Evolutionary conservation across 306 rosid species (phyloP).

Genomic region (Begonia masoniana): DNA sequence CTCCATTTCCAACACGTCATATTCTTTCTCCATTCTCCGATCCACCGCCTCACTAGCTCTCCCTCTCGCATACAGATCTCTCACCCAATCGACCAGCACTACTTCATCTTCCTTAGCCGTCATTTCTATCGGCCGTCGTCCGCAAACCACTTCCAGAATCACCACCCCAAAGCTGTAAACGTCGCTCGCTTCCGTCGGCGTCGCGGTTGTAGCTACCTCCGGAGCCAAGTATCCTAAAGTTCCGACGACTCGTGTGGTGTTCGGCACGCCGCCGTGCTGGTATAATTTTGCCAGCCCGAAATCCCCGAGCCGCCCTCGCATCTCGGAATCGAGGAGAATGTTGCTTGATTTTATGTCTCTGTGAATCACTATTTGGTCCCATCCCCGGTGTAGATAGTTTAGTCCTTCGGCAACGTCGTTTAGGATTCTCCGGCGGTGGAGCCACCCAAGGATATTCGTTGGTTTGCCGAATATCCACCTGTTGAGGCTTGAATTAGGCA

Average conservation of each 20-base stretch:
- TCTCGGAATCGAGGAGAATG: slow-evolving; percentile 53
- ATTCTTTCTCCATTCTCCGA: slow-evolving; percentile 34
- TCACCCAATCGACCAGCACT: slow-evolving; percentile 79
- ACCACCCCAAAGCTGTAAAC: slow-evolving; percentile 82
- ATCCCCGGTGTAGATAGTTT: slow-evolving; percentile 75
- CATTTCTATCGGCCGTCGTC: slow-evolving; percentile 59
- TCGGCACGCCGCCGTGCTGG: slow-evolving; percentile 72
- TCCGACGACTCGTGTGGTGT: slow-evolving; percentile 79
- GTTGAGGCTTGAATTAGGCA: slow-evolving; percentile 87
- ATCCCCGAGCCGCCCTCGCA: slow-evolving; percentile 77
- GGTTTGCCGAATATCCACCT: slow-evolving; percentile 59
- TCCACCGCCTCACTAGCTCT: slow-evolving; percentile 46
- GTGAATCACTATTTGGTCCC: slow-evolving; percentile 85
- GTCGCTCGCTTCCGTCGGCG: slow-evolving; percentile 72
- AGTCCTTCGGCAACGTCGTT: slow-evolving; percentile 82
- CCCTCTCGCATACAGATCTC: slow-evolving; percentile 41
- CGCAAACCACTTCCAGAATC: slow-evolving; percentile 79
- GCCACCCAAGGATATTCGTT: slow-evolving; percentile 34
- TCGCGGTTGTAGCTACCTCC: slow-evolving; percentile 46
- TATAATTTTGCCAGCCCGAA: slow-evolving; percentile 87
- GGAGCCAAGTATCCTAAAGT: slow-evolving; percentile 87
- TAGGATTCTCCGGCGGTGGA: slow-evolving; percentile 42
- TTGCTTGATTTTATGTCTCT: slow-evolving; percentile 80
- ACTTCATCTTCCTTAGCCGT: slow-evolving; percentile 43
- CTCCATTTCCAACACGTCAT: slow-evolving; percentile 48